phyloP scores from a whole-genome alignment of 2,329 filamentous ascomycete species.

The Colletotrichum liaoningense region DNA sequence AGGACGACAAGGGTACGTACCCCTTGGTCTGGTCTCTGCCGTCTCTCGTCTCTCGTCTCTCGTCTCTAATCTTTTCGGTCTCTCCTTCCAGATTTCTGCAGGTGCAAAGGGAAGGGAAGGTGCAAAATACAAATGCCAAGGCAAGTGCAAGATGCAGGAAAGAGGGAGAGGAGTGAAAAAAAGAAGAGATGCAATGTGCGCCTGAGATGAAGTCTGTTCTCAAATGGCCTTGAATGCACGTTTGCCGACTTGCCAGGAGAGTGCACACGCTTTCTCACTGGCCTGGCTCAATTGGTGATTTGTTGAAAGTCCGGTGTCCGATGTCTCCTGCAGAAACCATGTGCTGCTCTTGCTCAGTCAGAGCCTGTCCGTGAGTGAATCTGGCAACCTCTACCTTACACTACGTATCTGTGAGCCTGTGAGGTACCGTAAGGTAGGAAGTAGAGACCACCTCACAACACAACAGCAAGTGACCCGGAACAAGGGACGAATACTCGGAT shows the following conservation, averaged over 20 bases:
- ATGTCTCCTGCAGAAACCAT: neutral
- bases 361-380: neutral
- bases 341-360: neutral
- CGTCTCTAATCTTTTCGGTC: neutral
- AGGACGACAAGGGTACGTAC: neutral
- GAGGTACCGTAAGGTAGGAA: neutral
- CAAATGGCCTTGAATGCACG: neutral
- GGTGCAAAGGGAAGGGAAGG: no score
- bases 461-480: neutral
- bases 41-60: neutral
- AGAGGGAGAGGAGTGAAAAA: neutral
- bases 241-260: neutral
- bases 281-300: neutral
- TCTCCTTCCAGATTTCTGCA: neutral
- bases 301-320: neutral
- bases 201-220: neutral
- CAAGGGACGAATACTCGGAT: conserved; percentile 11
- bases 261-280: no score
- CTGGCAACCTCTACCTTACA: neutral
- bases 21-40: neutral
- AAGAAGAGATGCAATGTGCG: neutral
- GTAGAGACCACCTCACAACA: neutral
- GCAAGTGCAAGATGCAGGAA: neutral
- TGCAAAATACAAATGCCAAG: neutral
- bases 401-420: no score